Conservation (phyloP, 305 asterid genomes). For the Fraxinus velutina region DNA sequence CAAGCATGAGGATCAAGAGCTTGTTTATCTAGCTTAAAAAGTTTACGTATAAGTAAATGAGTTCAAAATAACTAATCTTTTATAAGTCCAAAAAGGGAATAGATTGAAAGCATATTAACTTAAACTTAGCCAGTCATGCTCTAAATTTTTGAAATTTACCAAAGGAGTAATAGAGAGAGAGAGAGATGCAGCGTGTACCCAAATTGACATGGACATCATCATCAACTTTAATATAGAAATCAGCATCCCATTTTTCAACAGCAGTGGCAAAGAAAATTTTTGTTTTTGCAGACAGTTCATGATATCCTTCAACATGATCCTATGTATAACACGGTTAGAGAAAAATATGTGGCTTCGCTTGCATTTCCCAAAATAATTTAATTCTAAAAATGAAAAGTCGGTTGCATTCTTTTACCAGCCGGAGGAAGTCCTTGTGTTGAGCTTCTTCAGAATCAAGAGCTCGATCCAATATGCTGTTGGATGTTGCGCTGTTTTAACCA, state of each 20-base stretch:
- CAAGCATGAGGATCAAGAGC: background rate
- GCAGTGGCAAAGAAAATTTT: conserved; percentile 46
- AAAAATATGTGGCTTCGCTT: background rate
- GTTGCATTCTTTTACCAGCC: conserved; percentile 33
- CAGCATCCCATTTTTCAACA: conserved; percentile 51
- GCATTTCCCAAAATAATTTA: background rate
- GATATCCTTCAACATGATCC: conserved; percentile 53
- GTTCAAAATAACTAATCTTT: background rate
- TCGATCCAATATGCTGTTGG: conserved; percentile 46
- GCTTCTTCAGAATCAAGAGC: conserved; percentile 55
- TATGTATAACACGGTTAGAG: conserved; percentile 13
- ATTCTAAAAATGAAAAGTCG: background rate
- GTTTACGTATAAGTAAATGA: background rate
- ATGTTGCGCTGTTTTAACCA: conserved; percentile 39
- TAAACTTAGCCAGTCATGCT: background rate
- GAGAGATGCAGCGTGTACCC: conserved; percentile 25
- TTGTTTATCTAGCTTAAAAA: background rate
- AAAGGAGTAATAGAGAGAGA: background rate
- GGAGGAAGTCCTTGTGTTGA: conserved; percentile 46
- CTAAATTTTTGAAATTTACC: background rate
- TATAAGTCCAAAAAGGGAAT: background rate
- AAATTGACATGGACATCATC: conserved; percentile 50
- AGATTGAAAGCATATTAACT: background rate
- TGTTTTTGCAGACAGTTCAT: conserved; percentile 49
- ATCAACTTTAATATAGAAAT: conserved; percentile 49